These are phyloP conservation scores for Sonneratia caseolaris DNA, from an alignment of 345 rosid species.

Conservation along the genomic window DNA sequence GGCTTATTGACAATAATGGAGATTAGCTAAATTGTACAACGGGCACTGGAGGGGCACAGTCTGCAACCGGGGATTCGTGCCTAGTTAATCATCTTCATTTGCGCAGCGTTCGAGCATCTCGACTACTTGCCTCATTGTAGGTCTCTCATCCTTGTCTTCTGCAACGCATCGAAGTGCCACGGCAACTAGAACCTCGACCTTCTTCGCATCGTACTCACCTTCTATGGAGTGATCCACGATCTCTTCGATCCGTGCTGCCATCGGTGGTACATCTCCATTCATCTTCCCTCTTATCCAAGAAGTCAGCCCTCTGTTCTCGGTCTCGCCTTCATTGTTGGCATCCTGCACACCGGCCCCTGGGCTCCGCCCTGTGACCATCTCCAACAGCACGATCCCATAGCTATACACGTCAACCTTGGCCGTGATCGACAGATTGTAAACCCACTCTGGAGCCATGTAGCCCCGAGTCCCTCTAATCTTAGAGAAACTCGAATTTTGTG, in stretches of 20 bases:
- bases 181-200: constrained; percentile 14
- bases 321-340: background rate
- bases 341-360: background rate
- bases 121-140: constrained; percentile 25
- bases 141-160: constrained; percentile 22
- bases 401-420: constrained; percentile 35
- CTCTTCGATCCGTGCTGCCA: constrained; percentile 17
- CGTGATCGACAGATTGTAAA: constrained; percentile 17
- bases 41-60: too few relatives aligned
- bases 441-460: constrained; percentile 26
- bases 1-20: too few relatives aligned
- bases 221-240: constrained; percentile 10
- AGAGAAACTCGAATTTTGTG: background rate
- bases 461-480: constrained; percentile 22
- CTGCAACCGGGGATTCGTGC: too few relatives aligned
- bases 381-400: constrained; percentile 29
- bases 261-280: background rate
- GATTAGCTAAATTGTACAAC: too few relatives aligned
- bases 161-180: constrained; percentile 21
- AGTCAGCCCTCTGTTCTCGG: background rate
- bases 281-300: constrained; percentile 17
- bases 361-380: constrained; percentile 16
- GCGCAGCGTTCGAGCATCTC: constrained; percentile 18
- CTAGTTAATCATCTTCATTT: background rate
- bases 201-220: constrained; percentile 5